Evolutionary conservation across 805 yeast species (phyloP), one percentile per base, ranked within the genome.

Genomic region (Starmerella scarabaei): DNA sequence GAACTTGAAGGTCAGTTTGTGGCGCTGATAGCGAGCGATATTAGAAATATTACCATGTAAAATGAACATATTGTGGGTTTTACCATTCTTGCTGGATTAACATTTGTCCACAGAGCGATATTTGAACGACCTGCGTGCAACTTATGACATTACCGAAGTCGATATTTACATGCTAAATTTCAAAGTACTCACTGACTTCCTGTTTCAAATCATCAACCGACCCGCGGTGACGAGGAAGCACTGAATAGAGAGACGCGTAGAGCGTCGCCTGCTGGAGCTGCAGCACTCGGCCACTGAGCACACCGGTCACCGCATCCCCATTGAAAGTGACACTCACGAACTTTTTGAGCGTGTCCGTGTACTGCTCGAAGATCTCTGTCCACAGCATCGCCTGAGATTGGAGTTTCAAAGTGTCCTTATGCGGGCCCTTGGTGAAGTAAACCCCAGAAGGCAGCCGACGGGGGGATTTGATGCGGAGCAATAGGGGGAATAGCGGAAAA

Each of bases 401-500:
- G 8, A 75, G 49, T 29, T 45, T 40, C 20, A 27, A 41, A n/a
- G n/a, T 18, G 12, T 28, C n/a, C 40, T 23, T 7, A 27, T 24
- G 12, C n/a, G 20, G 7, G 6, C 30, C 16, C 15, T n/a, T 28
- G 7, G 31, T 28, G 30, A 67, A 53, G 12, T 51, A 51, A n/a
- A 76, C 56, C 0, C 80, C 80, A 7, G 77, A 77, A 0, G 81
- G 82, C 8, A 76, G 57, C 40, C 82, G 65, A 38, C 71, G 74
- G 7, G 84, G 75, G 55, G 86, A 88, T 57, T 88, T 91, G 35
- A 83, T 34, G 51, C 91, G 73, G 34, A 91, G 62, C 37, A 93
- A 63, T 2, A 88, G 54, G 1, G 84, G 86, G 60, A 91, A 88
- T 9, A 88, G 54, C 1, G 99, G 99, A 54, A 80, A 73, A 55